Evolutionary conservation across 192 early-diverging fungal species (phyloP).

Genomic region (Podila epicladia): DNA sequence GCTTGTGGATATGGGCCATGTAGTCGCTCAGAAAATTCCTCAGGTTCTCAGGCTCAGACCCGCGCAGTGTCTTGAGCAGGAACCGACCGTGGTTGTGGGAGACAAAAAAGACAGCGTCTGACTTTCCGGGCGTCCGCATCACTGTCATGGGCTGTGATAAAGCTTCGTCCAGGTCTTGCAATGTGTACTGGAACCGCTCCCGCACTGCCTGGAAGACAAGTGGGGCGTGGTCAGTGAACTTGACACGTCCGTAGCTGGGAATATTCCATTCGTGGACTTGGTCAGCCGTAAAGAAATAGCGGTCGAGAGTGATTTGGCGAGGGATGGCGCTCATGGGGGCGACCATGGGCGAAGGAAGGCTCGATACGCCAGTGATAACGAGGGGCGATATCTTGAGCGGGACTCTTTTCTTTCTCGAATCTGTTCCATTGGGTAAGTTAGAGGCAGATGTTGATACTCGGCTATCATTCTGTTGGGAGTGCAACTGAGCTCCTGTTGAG

Average conservation of each 20-base stretch:
- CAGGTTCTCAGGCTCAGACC: constrained; percentile 31
- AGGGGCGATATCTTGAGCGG: constrained; percentile 38
- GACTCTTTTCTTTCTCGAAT: background rate
- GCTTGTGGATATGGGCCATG: constrained; percentile 36
- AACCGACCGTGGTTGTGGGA: constrained; percentile 48
- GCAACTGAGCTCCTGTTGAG: no score
- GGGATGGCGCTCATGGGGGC: constrained; percentile 35
- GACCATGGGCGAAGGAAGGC: constrained; percentile 35
- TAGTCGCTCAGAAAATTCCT: constrained; percentile 40
- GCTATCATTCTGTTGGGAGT: no score
- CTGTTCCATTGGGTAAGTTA: background rate
- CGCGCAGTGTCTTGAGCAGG: constrained; percentile 44
- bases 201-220: constrained; percentile 41
- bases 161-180: constrained; percentile 43
- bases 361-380: constrained; percentile 11
- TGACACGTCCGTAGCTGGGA: constrained; percentile 40
- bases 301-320: constrained; percentile 18
- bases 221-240: constrained; percentile 39
- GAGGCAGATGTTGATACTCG: background rate
- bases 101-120: constrained; percentile 43
- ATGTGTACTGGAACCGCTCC: constrained; percentile 35
- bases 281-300: constrained; percentile 28
- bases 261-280: constrained; percentile 52
- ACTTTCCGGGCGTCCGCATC: constrained; percentile 42
- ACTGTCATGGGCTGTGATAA: constrained; percentile 42